Evolutionary conservation across 2,329 filamentous ascomycete species (phyloP).

Genomic region (Massarina eburnea): DNA sequence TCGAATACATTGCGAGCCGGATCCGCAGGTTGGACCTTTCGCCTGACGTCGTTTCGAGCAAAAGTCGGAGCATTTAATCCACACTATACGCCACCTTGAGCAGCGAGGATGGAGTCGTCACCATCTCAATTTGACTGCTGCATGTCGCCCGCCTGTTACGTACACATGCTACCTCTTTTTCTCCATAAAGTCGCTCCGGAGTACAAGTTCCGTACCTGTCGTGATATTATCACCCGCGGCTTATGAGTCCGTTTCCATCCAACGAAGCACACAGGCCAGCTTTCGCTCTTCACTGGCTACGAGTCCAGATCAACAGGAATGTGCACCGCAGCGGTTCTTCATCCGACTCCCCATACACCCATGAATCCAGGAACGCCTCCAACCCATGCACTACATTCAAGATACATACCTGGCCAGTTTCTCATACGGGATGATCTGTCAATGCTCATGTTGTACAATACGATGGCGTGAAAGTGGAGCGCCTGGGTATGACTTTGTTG

Average conservation of each 20-base stretch:
- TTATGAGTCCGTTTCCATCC: constrained; percentile 17
- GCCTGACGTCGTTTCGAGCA: constrained; percentile 12
- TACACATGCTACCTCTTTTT: constrained; percentile 18
- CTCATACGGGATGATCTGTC: not conserved
- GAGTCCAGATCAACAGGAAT: constrained; percentile 13
- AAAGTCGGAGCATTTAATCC: constrained; percentile 17
- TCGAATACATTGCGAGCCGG: too few relatives aligned
- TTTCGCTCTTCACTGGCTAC: constrained; percentile 14
- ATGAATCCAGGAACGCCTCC: constrained; percentile 1
- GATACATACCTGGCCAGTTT: constrained; percentile 4
- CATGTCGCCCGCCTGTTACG: constrained; percentile 21
- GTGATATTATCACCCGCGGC: constrained; percentile 13
- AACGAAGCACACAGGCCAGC: constrained; percentile 16
- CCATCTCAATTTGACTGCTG: too few relatives aligned
- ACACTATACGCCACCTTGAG: constrained; percentile 8
- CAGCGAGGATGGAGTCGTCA: constrained; percentile 8
- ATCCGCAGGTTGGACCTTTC: too few relatives aligned
- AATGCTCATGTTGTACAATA: not conserved
- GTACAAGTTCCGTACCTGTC: constrained; percentile 22
- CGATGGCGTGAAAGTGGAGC: constrained; percentile 6
- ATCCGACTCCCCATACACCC: constrained; percentile 3
- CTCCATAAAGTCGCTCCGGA: constrained; percentile 23
- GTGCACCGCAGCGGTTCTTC: constrained; percentile 9
- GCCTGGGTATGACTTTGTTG: not conserved
- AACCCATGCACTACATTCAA: constrained; percentile 13